Percentiles rank a stretch among this genome's conserved stretches.
Conservation (phyloP, 108 stramenopile genomes). For the Nitzschia inconspicua region DNA sequence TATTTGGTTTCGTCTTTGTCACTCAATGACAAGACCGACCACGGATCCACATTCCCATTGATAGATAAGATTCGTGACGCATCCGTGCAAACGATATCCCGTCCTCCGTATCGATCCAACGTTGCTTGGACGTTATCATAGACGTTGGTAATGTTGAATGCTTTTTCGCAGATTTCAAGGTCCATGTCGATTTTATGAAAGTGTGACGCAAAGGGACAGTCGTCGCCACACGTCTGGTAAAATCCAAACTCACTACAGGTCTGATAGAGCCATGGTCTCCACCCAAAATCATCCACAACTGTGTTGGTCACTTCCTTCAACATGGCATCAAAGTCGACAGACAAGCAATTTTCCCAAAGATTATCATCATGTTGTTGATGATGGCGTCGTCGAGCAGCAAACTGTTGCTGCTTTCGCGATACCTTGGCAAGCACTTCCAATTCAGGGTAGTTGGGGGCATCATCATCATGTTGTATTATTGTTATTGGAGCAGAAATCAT, state of each 20-base stretch:
- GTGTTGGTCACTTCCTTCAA: conserved; percentile 32
- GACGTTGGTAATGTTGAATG: conserved; percentile 71
- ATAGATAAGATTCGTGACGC: conserved; percentile 72
- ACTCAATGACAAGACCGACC: conserved; percentile 73
- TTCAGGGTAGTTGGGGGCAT: conserved; percentile 11
- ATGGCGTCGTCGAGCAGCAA: background rate
- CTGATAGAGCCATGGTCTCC: conserved; percentile 86
- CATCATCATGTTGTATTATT: background rate
- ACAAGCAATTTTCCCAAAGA: conserved; percentile 29
- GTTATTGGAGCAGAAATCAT: background rate
- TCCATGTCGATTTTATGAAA: conserved; percentile 71
- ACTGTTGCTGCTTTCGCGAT: conserved; percentile 3
- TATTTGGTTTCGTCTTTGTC: conserved; percentile 10
- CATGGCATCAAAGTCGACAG: conserved; percentile 35
- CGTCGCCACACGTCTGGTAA: conserved; percentile 84
- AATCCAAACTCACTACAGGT: conserved; percentile 96
- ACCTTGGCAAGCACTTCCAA: conserved; percentile 54
- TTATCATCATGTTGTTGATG: background rate
- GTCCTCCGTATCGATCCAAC: conserved; percentile 78
- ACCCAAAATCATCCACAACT: conserved; percentile 24
- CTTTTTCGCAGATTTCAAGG: conserved; percentile 60
- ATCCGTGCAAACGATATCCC: conserved; percentile 27
- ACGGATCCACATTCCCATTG: conserved; percentile 94
- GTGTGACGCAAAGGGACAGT: conserved; percentile 83
- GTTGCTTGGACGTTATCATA: conserved; percentile 54